Conservation (phyloP, 2,329 filamentous ascomycete species). For the Apiospora koreana region DNA sequence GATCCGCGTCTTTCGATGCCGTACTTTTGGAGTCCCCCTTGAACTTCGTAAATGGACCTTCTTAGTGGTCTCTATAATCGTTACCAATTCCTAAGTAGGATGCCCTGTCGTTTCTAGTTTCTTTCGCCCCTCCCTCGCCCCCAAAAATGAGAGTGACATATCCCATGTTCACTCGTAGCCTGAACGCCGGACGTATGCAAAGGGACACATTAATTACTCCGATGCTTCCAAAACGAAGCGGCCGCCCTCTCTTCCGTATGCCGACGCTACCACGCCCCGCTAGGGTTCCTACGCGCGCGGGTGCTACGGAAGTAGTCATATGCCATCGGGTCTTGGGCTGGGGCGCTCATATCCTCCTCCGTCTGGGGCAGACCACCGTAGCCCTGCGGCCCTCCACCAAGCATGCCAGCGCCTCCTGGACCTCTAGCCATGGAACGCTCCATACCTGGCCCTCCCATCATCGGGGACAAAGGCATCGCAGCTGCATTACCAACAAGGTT, state of each 20-base stretch:
- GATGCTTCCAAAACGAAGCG: neutral
- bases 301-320: slow-evolving; percentile 58
- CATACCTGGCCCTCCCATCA: slow-evolving; percentile 34
- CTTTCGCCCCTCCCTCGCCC: neutral
- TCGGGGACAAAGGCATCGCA: slow-evolving; percentile 46
- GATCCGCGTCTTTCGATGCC: neutral
- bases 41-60: slow-evolving; percentile 5
- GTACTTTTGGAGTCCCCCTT: neutral
- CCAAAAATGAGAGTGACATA: neutral
- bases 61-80: slow-evolving; percentile 1
- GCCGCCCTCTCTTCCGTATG: neutral
- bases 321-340: slow-evolving; percentile 44
- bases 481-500: slow-evolving; percentile 56
- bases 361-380: slow-evolving; percentile 61
- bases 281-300: slow-evolving; percentile 13
- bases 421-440: slow-evolving; percentile 27
- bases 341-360: slow-evolving; percentile 41
- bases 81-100: neutral
- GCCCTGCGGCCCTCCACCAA: slow-evolving; percentile 59
- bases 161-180: slow-evolving; percentile 4
- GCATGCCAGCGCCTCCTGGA: slow-evolving; percentile 42
- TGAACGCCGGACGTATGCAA: slow-evolving; percentile 7
- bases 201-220: slow-evolving; percentile 1
- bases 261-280: slow-evolving; percentile 3
- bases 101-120: slow-evolving; percentile 7